A percentile compares a stretch with the other conserved stretches of the same genome.
phyloP scores from a whole-genome alignment of 2,329 filamentous ascomycete species.

The Alternaria infectoria region DNA sequence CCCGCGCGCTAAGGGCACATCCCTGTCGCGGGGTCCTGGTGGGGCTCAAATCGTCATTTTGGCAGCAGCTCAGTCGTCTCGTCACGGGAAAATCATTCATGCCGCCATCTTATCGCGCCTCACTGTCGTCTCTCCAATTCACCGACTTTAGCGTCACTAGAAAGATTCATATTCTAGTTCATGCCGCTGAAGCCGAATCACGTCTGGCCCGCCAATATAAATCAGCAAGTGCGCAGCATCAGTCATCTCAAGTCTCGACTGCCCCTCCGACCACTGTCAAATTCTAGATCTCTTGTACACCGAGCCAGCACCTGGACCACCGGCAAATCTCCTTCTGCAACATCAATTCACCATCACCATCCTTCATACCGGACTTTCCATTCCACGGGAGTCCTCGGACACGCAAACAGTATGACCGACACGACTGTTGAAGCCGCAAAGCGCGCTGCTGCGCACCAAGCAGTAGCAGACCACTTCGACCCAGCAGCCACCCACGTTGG shows the following conservation, averaged over 20 bases:
- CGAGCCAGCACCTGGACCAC: conserved; percentile 4
- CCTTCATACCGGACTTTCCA: conserved; percentile 4
- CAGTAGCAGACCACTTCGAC: conserved; percentile 74
- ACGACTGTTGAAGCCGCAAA: conserved; percentile 71
- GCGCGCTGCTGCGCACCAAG: conserved; percentile 73
- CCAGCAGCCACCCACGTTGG: conserved; percentile 70
- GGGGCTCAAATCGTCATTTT: conserved; percentile 15
- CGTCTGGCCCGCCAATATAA: conserved; percentile 22
- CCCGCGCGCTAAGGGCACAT: conserved; percentile 14
- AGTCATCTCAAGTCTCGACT: conserved; percentile 34
- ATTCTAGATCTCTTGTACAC: conserved; percentile 5
- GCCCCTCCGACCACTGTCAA: conserved; percentile 24
- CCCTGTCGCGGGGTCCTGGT: conserved; percentile 17
- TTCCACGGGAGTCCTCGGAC: conserved; percentile 7
- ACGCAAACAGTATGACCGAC: conserved; percentile 38
- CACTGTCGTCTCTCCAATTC: not conserved
- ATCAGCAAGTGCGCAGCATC: conserved; percentile 36
- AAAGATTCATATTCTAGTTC: not conserved
- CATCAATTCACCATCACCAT: not conserved
- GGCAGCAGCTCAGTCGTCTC: not conserved
- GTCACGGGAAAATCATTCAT: conserved; percentile 11
- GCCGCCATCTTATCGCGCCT: not conserved
- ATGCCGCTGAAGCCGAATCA: conserved; percentile 19
- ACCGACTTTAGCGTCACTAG: not conserved
- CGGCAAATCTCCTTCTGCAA: not conserved